These are phyloP conservation scores for Alliaria petiolata DNA, from an alignment of 345 rosid species.

Conservation along the genomic window DNA sequence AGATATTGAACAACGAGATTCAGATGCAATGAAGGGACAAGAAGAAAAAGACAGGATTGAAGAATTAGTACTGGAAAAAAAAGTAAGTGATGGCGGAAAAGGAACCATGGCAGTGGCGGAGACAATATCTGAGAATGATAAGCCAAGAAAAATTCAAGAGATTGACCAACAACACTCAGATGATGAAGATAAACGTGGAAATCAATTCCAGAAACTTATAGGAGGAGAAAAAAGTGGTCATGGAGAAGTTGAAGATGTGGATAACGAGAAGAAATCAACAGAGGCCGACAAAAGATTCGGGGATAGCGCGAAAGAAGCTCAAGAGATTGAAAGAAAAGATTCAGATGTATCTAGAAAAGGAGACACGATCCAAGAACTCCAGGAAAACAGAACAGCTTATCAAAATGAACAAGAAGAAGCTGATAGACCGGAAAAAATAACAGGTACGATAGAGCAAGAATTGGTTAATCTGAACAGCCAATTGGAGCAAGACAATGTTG, in stretches of 20 bases:
- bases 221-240: background rate
- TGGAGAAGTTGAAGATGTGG: conserved; percentile 5
- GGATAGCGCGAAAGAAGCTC: background rate
- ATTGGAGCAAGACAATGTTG: background rate
- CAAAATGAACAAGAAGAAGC: background rate
- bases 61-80: background rate
- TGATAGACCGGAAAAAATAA: too few relatives aligned
- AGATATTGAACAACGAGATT: background rate
- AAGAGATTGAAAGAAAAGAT: background rate
- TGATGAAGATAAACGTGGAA: background rate
- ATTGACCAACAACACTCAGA: background rate
- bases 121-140: background rate
- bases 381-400: background rate
- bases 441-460: background rate
- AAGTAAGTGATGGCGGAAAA: background rate
- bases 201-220: background rate
- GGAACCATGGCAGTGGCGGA: background rate
- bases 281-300: background rate
- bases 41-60: background rate
- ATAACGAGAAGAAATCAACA: background rate
- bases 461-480: background rate
- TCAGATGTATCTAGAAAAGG: background rate
- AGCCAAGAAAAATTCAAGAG: background rate
- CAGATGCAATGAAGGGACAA: background rate
- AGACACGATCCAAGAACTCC: background rate